Conservation (phyloP, 2,329 filamentous ascomycete species). For the Septoria linicola region DNA sequence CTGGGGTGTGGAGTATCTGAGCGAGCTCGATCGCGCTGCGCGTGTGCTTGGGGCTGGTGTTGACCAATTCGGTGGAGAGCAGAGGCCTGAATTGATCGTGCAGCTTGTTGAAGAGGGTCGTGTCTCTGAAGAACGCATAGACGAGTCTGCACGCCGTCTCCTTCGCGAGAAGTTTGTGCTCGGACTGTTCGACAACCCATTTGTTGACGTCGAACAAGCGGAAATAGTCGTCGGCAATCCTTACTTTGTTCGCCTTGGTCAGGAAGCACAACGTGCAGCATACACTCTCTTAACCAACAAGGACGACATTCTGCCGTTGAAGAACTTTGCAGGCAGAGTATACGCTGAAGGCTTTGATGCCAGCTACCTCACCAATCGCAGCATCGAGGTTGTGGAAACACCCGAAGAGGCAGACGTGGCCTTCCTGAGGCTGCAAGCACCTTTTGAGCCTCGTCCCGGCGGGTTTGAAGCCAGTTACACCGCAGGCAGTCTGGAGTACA, state of each 20-base stretch:
- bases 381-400: constrained; percentile 37
- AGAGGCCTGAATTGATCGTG: constrained; percentile 50
- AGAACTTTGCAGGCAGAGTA: constrained; percentile 31
- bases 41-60: constrained; percentile 52
- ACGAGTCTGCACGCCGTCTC: constrained; percentile 49
- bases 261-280: constrained; percentile 41
- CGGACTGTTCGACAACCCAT: constrained; percentile 54
- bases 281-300: constrained; percentile 42
- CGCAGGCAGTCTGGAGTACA: constrained; percentile 45
- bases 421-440: constrained; percentile 43
- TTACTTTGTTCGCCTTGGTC: constrained; percentile 44
- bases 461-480: constrained; percentile 45
- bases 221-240: constrained; percentile 46
- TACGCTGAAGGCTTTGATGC: constrained; percentile 41
- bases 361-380: constrained; percentile 36
- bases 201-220: constrained; percentile 48
- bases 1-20: constrained; percentile 53
- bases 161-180: constrained; percentile 54
- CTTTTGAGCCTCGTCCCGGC: constrained; percentile 44
- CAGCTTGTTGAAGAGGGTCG: constrained; percentile 46
- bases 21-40: constrained; percentile 43
- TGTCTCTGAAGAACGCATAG: constrained; percentile 47
- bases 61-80: constrained; percentile 55
- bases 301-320: constrained; percentile 36
- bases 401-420: constrained; percentile 45